Base-by-base conservation (phyloP, 169 alveolate genomes). In the Plasmodium relictum region DNA sequence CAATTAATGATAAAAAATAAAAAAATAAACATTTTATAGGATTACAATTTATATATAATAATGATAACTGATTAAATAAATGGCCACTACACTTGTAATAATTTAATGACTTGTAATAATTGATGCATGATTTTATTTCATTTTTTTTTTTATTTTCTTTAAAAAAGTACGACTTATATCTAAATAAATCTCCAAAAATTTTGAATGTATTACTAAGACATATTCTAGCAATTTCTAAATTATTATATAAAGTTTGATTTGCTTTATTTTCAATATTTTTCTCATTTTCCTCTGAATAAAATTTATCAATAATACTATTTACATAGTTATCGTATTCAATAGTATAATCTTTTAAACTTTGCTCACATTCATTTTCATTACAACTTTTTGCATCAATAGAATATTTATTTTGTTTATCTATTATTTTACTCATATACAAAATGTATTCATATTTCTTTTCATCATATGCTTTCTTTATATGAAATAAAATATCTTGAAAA, bases 71-170 rank as follows among this genome's bases (percentile, higher is more conserved):
- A 65, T 62, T 76, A 52, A 76, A 76, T 66, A 76, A 66, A 68
- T 76, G 65, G 6, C 88, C 88, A 48, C 41, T 63, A 66, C 42
- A 76, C 18, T 41, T 65, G 54, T 62, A 76, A 63, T 76, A 76
- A 24, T 66, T 44, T 56, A 76, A 66, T 10, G 88, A 66, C 9
- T 48, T 62, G 69, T 76, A 76, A 76, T 76, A 76, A 76, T 76
- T 76, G 31, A 63, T 45, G 41, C 74, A 76, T 52, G 88, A 48
- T 26, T 62, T 76, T 52, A 45, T 62, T 76, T 76, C 76, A 22
- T 76, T 76, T 50, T 39, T 31, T 44, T 76, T 63, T 37, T 37
- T 45, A 50, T 65, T 65, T 26, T 63, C 88, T 39, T 31, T 42
- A 39, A 76, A 76, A 56, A 76, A 63, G 63, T 76, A 14, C 14